Evolutionary conservation across 2,329 filamentous ascomycete genomes (phyloP), one percentile per base, ranked within the genome.

Genomic region (Alternaria novae-zelandiae): DNA sequence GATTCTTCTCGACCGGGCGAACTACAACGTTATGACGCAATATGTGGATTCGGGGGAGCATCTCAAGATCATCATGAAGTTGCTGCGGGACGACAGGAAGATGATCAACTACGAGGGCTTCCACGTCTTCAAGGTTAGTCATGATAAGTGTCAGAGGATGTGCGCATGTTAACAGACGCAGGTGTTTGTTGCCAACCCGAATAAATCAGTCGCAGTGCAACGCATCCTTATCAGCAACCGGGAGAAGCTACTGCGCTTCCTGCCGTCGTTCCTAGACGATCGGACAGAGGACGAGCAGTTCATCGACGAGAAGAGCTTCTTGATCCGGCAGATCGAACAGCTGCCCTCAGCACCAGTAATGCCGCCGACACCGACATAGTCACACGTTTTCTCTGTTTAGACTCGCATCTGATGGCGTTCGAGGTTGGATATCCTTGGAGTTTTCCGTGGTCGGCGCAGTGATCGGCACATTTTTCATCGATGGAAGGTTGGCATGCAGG

Each of bases 61-160:
- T 77, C 87, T 99, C 72, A 99, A 99, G 83, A 91, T 98, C 68
- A 96, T 94, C 83, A 99, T 99, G 96, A 98, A 97, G 80, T 86
- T 99, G 63, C 84, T 99, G 65, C 90, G 94, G 70, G 96, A 98
- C 79, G 95, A 98, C 80, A 89, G 95, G 71, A 96, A 97, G 81
- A 99, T 99, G 94, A 96, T 99, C 66, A 96, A 98, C 81, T 99
- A 99, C 79, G 96, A 99, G 80, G 96, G 94, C 8, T 99, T 99
- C 80, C 96, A 99, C 79, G 95, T 99, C 45, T 99, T 99, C 87
- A 99, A 99, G 85, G 87, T 89, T 65, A 50, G 68, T 51, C 7
- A 21, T 30, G 13, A 20, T 41, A 1, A 45, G 10, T 6, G 47
- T 20, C 9, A 4, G 13, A 28, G 7, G 15, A 7, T 6, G 45